These are phyloP conservation scores for Pseudogymnoascus sp. DNA, from an alignment of 2,329 filamentous ascomycete genomes.

Conservation along the genomic window DNA sequence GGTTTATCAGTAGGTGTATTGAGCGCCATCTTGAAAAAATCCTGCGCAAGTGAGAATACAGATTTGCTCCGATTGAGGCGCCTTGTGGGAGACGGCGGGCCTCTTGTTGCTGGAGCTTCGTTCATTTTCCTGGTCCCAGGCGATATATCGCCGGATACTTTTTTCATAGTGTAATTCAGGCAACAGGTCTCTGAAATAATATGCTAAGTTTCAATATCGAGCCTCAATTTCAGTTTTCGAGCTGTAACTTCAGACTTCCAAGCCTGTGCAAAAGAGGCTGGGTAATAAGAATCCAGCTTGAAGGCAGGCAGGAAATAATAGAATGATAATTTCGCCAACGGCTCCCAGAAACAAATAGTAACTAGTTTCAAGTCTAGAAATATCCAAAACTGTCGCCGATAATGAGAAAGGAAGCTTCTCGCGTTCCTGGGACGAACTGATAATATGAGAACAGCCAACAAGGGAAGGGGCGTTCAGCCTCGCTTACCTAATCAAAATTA, in stretches of 20 bases:
- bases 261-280: not conserved
- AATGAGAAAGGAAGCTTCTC: not conserved
- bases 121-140: not conserved
- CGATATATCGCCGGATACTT: not conserved
- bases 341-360: not conserved
- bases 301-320: not conserved
- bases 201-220: not conserved
- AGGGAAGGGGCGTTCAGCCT: not conserved
- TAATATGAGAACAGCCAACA: not conserved
- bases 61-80: slow-evolving; percentile 3
- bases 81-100: not conserved
- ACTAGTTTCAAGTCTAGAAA: not conserved
- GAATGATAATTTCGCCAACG: not conserved
- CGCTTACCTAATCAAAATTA: slow-evolving; percentile 6
- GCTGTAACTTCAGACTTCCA: not conserved
- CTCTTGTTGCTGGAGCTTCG: not conserved
- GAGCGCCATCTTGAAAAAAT: slow-evolving; percentile 7
- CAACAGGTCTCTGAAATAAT: not conserved
- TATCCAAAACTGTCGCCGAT: not conserved
- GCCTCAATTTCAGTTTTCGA: not conserved
- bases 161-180: not conserved
- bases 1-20: not conserved
- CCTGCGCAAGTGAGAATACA: slow-evolving; percentile 9
- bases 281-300: not conserved
- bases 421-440: not conserved